Percentiles rank a stretch among this genome's conserved stretches.
Evolutionary conservation across 345 rosid genomes (phyloP).

Genomic region (Arabidopsis arenosa): DNA sequence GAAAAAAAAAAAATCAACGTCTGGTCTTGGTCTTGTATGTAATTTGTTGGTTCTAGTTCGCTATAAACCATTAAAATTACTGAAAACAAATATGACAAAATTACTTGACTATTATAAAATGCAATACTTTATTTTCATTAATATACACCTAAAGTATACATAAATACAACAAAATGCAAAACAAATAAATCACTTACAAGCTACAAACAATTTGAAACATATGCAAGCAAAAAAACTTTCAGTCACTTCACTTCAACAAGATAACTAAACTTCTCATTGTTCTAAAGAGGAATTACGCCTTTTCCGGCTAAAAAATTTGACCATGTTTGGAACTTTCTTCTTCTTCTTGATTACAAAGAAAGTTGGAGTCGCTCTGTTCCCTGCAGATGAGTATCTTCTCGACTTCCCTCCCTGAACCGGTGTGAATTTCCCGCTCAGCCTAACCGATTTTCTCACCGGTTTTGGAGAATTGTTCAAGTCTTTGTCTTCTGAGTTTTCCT

Average conservation of each 20-base stretch:
- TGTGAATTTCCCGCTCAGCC: constrained; percentile 47
- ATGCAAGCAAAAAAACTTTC: constrained; percentile 11
- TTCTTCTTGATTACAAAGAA: constrained; percentile 63
- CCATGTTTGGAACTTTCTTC: constrained; percentile 62
- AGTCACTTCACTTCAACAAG: constrained; percentile 21
- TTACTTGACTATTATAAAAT: not conserved
- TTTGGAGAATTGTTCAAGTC: constrained; percentile 30
- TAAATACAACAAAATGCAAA: constrained; percentile 11
- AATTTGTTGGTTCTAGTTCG: no score
- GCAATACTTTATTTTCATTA: not conserved
- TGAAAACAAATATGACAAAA: not conserved
- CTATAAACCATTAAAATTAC: not conserved
- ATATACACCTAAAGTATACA: constrained; percentile 23
- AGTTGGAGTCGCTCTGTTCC: constrained; percentile 46
- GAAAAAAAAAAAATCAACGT: no score
- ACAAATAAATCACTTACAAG: constrained; percentile 31
- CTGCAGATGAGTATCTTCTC: constrained; percentile 56
- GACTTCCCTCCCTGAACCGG: constrained; percentile 50
- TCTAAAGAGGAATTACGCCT: constrained; percentile 23
- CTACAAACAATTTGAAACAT: constrained; percentile 32
- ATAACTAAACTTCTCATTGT: constrained; percentile 20
- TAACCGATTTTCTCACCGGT: constrained; percentile 48
- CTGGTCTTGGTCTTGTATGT: no score
- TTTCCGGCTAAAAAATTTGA: constrained; percentile 60
- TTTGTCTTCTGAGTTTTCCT: constrained; percentile 36